Evolutionary conservation across 2,329 filamentous ascomycete genomes (phyloP).

Genomic region (Chalara sp.): DNA sequence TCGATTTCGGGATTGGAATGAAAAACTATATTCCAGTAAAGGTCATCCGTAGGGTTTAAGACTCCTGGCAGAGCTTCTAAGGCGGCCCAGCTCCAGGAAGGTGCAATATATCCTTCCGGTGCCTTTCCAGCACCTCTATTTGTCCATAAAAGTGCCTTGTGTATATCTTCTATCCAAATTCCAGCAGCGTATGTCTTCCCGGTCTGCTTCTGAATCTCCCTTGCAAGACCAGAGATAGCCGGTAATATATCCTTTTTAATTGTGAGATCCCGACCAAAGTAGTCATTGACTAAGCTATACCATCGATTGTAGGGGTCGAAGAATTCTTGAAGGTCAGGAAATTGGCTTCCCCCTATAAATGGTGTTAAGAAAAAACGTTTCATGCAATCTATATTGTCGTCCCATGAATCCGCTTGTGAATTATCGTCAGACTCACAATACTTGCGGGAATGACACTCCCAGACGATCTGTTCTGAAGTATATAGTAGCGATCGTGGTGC

Average conservation of each 20-base stretch:
- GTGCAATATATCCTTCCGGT: neutral
- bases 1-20: no score
- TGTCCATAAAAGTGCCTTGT: slow-evolving; percentile 6
- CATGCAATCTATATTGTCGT: neutral
- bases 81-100: neutral
- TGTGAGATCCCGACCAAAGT: neutral
- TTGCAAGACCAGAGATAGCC: slow-evolving; percentile 5
- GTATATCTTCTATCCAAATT: slow-evolving; percentile 7
- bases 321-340: neutral
- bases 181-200: slow-evolving; percentile 4
- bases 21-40: no score
- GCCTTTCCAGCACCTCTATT: neutral
- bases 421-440: neutral
- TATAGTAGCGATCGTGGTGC: neutral
- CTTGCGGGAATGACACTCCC: neutral
- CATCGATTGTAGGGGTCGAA: neutral
- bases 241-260: slow-evolving; percentile 1
- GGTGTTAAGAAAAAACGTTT: neutral
- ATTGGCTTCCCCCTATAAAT: neutral
- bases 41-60: no score
- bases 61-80: no score
- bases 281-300: neutral
- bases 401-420: neutral
- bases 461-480: neutral
- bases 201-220: neutral